phyloP scores from a whole-genome alignment of 768 basidiomycete species.

The Tylopilus plumbeoviolaceoides region DNA sequence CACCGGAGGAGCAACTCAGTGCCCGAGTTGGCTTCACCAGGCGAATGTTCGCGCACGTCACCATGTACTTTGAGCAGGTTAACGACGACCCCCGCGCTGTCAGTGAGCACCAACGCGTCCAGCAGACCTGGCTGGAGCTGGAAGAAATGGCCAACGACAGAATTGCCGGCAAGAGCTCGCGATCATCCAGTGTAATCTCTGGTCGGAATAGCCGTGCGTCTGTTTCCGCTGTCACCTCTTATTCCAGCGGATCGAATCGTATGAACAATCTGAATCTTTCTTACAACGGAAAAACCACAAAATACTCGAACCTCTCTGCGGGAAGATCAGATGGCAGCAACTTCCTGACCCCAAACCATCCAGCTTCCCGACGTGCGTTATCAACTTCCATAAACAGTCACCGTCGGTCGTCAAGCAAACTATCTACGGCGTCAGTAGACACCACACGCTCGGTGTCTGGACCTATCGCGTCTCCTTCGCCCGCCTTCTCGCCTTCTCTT shows the following conservation, averaged over 20 bases:
- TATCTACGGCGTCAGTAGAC: conserved; percentile 42
- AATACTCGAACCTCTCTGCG: conserved; percentile 30
- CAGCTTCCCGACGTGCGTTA: conserved; percentile 44
- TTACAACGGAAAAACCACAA: conserved; percentile 25
- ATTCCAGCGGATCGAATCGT: conserved; percentile 19
- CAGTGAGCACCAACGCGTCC: conserved; percentile 59
- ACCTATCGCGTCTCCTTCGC: conserved; percentile 43
- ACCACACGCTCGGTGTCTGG: conserved; percentile 70
- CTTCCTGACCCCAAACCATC: conserved; percentile 43
- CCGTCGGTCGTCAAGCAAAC: conserved; percentile 53
- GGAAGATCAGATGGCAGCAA: conserved; percentile 35
- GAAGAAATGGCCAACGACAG: conserved; percentile 77
- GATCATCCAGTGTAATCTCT: conserved; percentile 62
- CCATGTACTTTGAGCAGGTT: conserved; percentile 38
- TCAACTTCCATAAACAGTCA: conserved; percentile 44
- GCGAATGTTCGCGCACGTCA: conserved; percentile 45
- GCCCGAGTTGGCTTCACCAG: conserved; percentile 64
- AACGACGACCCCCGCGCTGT: conserved; percentile 57
- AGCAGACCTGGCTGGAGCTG: conserved; percentile 78
- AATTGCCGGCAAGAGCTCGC: conserved; percentile 55
- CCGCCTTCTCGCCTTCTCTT: conserved; percentile 33
- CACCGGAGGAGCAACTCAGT: conserved; percentile 65
- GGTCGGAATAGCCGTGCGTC: conserved; percentile 57
- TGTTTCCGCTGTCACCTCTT: conserved; percentile 35
- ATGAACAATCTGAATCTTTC: conserved; percentile 6